These are phyloP conservation scores for Dendrobium officinale DNA, from an alignment of 106 monocot genomes.

Conservation along the genomic window DNA sequence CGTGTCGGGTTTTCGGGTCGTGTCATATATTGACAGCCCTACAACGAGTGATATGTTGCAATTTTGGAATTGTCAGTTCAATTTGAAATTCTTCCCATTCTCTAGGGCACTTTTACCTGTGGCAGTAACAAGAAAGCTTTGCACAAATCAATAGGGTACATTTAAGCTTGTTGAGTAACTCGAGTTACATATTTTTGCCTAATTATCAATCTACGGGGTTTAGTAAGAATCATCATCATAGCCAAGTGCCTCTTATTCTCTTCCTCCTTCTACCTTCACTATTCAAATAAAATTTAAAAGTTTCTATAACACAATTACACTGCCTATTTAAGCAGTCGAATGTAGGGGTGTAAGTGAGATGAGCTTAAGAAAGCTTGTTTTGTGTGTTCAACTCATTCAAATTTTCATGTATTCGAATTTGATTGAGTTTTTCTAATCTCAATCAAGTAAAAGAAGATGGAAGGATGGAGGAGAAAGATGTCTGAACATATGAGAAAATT, in stretches of 20 bases:
- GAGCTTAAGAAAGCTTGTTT: too few species aligned
- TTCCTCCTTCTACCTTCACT: not conserved
- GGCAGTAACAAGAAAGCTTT: not conserved
- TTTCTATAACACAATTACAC: too few species aligned
- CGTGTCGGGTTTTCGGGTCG: too few species aligned
- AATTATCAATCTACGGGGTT: not conserved
- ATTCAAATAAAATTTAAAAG: not conserved
- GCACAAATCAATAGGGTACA: not conserved
- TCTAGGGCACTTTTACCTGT: not conserved
- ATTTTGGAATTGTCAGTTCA: not conserved
- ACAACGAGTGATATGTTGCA: not conserved
- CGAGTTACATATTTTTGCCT: not conserved
- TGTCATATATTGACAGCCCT: too few species aligned
- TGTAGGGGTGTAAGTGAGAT: too few species aligned
- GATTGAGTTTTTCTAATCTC: too few species aligned
- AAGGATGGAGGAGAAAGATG: too few species aligned
- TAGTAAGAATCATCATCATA: not conserved
- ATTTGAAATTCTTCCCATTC: not conserved
- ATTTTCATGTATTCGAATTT: too few species aligned
- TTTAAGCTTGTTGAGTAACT: not conserved
- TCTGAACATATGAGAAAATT: too few species aligned
- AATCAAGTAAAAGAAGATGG: too few species aligned
- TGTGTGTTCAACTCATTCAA: too few species aligned
- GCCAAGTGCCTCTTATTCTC: not conserved
- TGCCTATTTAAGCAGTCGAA: too few species aligned